Conservation (phyloP, 1,139 yeast species). For the Scheffersomyces illinoinensis region DNA sequence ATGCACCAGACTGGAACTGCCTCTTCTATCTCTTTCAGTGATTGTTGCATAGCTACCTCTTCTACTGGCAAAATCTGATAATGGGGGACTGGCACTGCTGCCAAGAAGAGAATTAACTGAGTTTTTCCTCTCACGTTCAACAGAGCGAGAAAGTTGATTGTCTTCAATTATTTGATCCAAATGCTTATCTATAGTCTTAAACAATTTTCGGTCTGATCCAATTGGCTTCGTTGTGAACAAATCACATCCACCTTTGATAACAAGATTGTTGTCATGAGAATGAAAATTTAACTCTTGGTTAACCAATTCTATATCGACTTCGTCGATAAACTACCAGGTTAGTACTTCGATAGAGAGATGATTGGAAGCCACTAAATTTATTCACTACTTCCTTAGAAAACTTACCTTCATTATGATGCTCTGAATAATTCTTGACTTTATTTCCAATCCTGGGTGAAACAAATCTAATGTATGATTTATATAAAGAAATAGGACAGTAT, state of each 20-base stretch:
- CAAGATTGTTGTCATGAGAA: conserved; percentile 80
- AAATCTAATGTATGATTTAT: neutral
- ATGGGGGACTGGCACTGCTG: conserved; percentile 36
- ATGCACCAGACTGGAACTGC: conserved; percentile 18
- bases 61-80: conserved; percentile 7
- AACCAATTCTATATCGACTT: conserved; percentile 83
- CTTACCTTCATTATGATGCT: conserved; percentile 17
- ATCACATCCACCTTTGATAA: conserved; percentile 83
- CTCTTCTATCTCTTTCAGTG: conserved; percentile 27
- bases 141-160: conserved; percentile 43
- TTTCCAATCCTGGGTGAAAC: neutral
- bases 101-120: conserved; percentile 39
- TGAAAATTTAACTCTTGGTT: conserved; percentile 87
- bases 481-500: neutral
- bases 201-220: conserved; percentile 83
- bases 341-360: conserved; percentile 10
- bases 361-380: neutral
- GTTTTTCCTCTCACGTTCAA: conserved; percentile 42
- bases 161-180: conserved; percentile 67
- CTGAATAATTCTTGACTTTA: neutral
- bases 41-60: conserved; percentile 22
- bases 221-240: conserved; percentile 92
- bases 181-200: conserved; percentile 84
- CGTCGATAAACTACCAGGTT: conserved; percentile 74
- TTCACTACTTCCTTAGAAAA: conserved; percentile 3